Evolutionary conservation across 1,284 basidiomycete species (phyloP).

Genomic region (Malassezia caprae): DNA sequence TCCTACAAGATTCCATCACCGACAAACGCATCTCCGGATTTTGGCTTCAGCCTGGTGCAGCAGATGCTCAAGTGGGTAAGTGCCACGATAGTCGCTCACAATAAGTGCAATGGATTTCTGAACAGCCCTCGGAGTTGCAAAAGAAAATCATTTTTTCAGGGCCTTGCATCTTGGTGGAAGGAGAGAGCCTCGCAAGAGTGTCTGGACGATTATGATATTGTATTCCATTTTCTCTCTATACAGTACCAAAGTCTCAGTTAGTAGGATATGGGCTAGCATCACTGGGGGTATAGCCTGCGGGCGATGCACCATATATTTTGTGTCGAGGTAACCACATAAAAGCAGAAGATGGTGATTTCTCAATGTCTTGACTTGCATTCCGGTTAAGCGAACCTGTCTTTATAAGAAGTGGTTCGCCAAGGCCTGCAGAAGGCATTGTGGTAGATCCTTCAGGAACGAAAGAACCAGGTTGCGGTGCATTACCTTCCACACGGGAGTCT

Average conservation of each 20-base stretch:
- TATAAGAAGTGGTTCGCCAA: background rate
- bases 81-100: background rate
- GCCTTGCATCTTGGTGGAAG: conserved; percentile 41
- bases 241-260: background rate
- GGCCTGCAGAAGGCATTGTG: background rate
- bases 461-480: background rate
- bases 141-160: conserved; percentile 36
- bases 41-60: conserved; percentile 31
- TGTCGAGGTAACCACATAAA: conserved; percentile 13
- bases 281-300: background rate
- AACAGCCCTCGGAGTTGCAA: conserved; percentile 27
- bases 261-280: background rate
- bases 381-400: background rate
- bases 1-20: conserved; percentile 28
- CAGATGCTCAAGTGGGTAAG: conserved; percentile 3
- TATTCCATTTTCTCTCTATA: background rate
- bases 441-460: background rate
- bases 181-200: conserved; percentile 32
- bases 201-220: conserved; percentile 28
- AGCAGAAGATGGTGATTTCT: conserved; percentile 10
- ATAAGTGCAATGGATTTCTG: conserved; percentile 28
- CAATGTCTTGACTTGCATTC: background rate
- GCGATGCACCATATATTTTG: background rate
- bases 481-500: background rate
- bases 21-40: conserved; percentile 27